Evolutionary conservation across 345 rosid species (phyloP), one percentile per base, ranked within the genome.

Genomic region (Erodium maritimum): DNA sequence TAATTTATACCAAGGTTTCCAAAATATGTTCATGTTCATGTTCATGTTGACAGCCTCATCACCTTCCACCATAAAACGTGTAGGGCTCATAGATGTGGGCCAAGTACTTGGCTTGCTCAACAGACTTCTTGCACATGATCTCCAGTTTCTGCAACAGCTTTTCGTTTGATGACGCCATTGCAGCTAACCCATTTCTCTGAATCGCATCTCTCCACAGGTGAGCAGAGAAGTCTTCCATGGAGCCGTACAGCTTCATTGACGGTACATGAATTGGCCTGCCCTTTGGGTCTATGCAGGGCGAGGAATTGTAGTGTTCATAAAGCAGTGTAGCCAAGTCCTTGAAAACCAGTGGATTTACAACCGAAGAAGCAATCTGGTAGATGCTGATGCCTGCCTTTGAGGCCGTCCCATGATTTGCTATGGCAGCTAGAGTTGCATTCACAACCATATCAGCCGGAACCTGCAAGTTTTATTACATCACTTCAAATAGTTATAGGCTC

Each of bases 341-440:
- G 67, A 80, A 82, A 55, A 77, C 80, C 23, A 93, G 60, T 0
- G 99, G 99, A 57, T 93, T 93, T 46, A 85, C 86, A 1, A 79
- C 88, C 0, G 99, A 93, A n/a, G 97, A 87, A 65, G 95, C 99
- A 1, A 93, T 79, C 73, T 89, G 97, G 74, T 87, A 93, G 60
- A 89, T 76, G 48, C 74, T 82, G 33, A 87, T 80, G 5, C 77
- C 94, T 13, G 95, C 77, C 67, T 87, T 84, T 19, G 70, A 72
- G 1, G 69, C 64, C 74, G 22, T 69, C 57, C 90, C 96, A 21
- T 87, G 99, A 51, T 59, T 77, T 6, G 91, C 94, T 19, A 89
- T 82, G 63, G 99, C 96, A 66, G 96, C 99, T 65, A 93, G 52
- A 29, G 83, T 85, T 48, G 99, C 96, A 63, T 86, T 86, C 4